Base-by-base conservation (phyloP, 495 filamentous ascomycete genomes). In the Pseudomonodictys pantanalensis region DNA sequence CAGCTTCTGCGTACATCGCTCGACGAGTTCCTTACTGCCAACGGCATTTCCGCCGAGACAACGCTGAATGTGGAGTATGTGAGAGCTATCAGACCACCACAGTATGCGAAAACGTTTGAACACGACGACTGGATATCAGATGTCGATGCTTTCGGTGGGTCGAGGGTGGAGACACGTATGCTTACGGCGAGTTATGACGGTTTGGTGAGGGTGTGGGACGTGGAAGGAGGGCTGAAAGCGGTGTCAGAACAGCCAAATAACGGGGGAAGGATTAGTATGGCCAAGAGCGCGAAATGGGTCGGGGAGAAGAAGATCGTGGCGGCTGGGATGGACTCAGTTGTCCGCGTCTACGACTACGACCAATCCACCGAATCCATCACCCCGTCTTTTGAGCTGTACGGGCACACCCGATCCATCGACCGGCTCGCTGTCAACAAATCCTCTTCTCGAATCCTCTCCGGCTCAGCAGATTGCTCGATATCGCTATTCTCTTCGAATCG, bases 91-190 rank as follows among this genome's bases (percentile, higher is more conserved):
- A 85, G 96, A 69, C 93, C 93, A 0, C 95, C 93, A 20, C 76
- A 86, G 11, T 88, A 90, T 70, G 83, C 92, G 39, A 83, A 91
- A 5, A 89, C 87, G 52, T 97, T 95, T 72, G 83, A 96, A 75
- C 91, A 97, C 69, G 91, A 97, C 67, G 92, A 97, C 68, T 98
- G 93, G 93, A 88, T 98, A 29, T 88, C 86, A 70, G 79, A 83
- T n/a, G 87, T 96, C n/a, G 90, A 96, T 67, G 83, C 95, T 3
- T 80, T 92, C 18, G 91, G 88, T 0, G 71, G 64, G 18, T 83
- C 78, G 30, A 44, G 44, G 6, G 59, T 76, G 52, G 48, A 64
- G 3, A 83, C 86, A 65, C 77, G 90, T 39, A 87, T 97, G 53
- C 73, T 96, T n/a, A 91, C 90, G 0, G 91, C 84, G 10, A 89